These are phyloP conservation scores for Brassica cretica DNA, from an alignment of 345 rosid genomes.

Conservation along the genomic window DNA sequence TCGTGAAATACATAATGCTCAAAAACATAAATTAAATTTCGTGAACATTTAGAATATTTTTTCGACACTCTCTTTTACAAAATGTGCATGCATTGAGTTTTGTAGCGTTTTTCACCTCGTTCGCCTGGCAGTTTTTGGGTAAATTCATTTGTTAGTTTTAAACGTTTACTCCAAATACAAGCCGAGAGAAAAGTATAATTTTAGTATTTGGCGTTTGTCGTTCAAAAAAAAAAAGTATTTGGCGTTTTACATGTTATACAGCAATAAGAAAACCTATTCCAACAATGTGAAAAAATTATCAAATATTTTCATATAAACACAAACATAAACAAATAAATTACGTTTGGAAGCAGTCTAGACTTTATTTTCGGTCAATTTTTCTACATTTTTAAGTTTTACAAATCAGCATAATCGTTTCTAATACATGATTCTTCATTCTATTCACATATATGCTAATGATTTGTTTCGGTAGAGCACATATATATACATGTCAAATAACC, in stretches of 20 bases:
- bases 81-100: background rate
- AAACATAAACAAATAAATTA: too few relatives aligned
- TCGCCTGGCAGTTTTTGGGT: background rate
- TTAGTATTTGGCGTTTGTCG: background rate
- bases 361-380: too few relatives aligned
- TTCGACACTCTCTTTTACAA: background rate
- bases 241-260: background rate
- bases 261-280: too few relatives aligned
- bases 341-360: too few relatives aligned
- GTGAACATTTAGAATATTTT: background rate
- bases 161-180: background rate
- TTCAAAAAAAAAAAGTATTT: too few relatives aligned
- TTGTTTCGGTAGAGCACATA: too few relatives aligned
- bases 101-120: background rate
- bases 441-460: too few relatives aligned
- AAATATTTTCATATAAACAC: background rate
- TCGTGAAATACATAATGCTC: slow-evolving; percentile 5
- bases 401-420: too few relatives aligned
- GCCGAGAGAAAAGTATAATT: background rate
- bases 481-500: too few relatives aligned
- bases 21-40: too few relatives aligned
- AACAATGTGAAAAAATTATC: background rate
- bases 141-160: background rate
- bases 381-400: too few relatives aligned
- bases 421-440: too few relatives aligned